A percentile compares a stretch with the other conserved stretches of the same genome.
Evolutionary conservation across 2,329 filamentous ascomycete species (phyloP).

Genomic region (Aschersonia sp.): DNA sequence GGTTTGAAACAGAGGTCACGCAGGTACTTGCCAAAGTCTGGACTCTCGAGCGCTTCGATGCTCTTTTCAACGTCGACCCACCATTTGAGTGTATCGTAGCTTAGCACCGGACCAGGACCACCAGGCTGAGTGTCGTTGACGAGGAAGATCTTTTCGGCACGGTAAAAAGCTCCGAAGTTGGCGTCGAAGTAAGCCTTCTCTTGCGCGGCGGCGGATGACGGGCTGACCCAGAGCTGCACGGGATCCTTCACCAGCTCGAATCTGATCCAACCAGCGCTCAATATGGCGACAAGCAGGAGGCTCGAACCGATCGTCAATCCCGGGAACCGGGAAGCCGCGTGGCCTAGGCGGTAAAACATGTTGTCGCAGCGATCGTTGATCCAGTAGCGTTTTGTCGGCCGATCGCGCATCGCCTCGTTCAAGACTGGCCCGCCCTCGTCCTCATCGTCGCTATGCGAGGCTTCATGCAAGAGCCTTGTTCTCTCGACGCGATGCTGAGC

Average conservation of each 20-base stretch:
- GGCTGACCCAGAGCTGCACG: slow-evolving; percentile 91
- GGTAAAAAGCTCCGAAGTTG: slow-evolving; percentile 91
- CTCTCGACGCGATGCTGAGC: slow-evolving; percentile 63
- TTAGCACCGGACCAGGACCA: slow-evolving; percentile 62
- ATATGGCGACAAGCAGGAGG: slow-evolving; percentile 57
- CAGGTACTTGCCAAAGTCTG: slow-evolving; percentile 52
- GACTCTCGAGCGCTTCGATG: slow-evolving; percentile 57
- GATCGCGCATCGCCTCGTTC: slow-evolving; percentile 62
- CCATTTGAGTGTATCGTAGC: slow-evolving; percentile 79
- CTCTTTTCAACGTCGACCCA: slow-evolving; percentile 84
- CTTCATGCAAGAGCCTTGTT: slow-evolving; percentile 74
- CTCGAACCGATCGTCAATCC: slow-evolving; percentile 66
- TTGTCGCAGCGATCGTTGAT: slow-evolving; percentile 73
- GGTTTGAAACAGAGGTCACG: slow-evolving; percentile 91
- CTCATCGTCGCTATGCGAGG: slow-evolving; percentile 76
- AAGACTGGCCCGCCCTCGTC: slow-evolving; percentile 73
- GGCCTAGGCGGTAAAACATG: slow-evolving; percentile 67
- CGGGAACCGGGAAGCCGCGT: slow-evolving; percentile 69
- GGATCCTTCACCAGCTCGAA: slow-evolving; percentile 88
- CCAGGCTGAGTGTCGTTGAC: slow-evolving; percentile 66
- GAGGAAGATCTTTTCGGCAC: slow-evolving; percentile 82
- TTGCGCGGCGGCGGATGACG: slow-evolving; percentile 73
- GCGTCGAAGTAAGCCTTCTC: slow-evolving; percentile 90
- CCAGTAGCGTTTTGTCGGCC: slow-evolving; percentile 64
- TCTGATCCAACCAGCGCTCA: slow-evolving; percentile 77